Percentiles rank a stretch among this genome's conserved stretches.
Conservation (phyloP, 1,284 basidiomycete genomes). For the Takashimella koratensis region DNA sequence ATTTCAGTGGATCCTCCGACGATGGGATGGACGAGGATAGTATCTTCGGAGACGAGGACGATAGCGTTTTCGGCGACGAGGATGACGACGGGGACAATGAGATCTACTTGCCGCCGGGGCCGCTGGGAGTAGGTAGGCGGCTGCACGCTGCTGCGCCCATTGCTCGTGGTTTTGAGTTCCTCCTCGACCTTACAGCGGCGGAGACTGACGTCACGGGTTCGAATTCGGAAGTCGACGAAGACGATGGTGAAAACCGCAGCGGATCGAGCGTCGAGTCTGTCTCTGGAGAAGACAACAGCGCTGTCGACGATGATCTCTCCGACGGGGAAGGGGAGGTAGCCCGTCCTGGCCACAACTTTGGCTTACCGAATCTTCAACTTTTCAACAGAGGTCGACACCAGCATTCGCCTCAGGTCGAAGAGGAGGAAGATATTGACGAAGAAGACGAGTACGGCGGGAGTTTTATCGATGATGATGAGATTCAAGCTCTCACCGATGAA, state of each 20-base stretch:
- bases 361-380: no score
- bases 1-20: slow-evolving; percentile 20
- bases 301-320: neutral
- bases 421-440: slow-evolving; percentile 3
- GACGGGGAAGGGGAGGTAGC: neutral
- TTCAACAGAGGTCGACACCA: neutral
- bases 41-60: neutral
- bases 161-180: no score
- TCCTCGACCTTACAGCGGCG: no score
- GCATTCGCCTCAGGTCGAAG: neutral
- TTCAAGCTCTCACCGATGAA: neutral
- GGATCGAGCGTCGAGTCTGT: slow-evolving; percentile 1
- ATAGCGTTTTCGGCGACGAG: slow-evolving; percentile 4
- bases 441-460: neutral
- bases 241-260: slow-evolving; percentile 3
- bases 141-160: no score
- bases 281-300: slow-evolving; percentile 4
- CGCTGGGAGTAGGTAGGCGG: neutral
- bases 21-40: neutral
- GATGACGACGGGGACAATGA: slow-evolving; percentile 1
- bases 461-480: slow-evolving; percentile 10
- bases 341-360: neutral
- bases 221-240: slow-evolving; percentile 7
- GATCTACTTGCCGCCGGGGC: neutral
- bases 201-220: no score